Evolutionary conservation across 768 basidiomycete species (phyloP).

Genomic region (Panellus pusillus): DNA sequence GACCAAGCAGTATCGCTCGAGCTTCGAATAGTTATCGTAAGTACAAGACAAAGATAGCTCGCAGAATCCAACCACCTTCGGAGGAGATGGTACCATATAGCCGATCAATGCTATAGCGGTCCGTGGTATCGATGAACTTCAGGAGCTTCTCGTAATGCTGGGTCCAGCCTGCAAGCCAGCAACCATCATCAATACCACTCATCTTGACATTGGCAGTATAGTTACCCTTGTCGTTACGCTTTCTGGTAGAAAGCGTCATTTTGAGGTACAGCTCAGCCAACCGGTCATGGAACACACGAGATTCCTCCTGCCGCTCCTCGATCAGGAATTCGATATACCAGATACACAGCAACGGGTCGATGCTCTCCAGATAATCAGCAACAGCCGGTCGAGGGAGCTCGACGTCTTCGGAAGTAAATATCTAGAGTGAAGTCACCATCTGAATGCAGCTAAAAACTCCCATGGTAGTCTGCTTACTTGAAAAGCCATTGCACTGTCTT

Average conservation of each 20-base stretch:
- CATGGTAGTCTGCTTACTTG: conserved; percentile 46
- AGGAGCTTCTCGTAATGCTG: conserved; percentile 71
- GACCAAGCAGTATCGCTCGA: conserved; percentile 86
- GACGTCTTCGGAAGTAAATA: conserved; percentile 94
- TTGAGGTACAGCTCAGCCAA: conserved; percentile 84
- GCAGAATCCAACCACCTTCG: conserved; percentile 55
- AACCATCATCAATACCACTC: background rate
- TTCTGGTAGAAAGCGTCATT: conserved; percentile 61
- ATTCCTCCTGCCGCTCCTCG: conserved; percentile 66
- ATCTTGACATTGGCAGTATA: background rate
- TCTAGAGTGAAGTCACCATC: conserved; percentile 44
- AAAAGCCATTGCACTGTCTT: conserved; percentile 71
- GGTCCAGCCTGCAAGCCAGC: conserved; percentile 28
- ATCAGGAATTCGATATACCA: conserved; percentile 88
- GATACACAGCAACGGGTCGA: conserved; percentile 68
- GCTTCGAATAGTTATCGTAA: conserved; percentile 59
- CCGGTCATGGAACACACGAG: conserved; percentile 78
- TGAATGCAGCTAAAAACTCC: background rate
- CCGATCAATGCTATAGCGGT: conserved; percentile 72
- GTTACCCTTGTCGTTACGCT: conserved; percentile 58
- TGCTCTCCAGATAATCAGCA: conserved; percentile 71
- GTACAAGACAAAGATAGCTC: background rate
- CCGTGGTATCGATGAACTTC: conserved; percentile 70
- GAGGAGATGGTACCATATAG: conserved; percentile 76
- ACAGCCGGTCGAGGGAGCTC: conserved; percentile 82